Evolutionary conservation across 2,329 filamentous ascomycete species (phyloP), one percentile per base, ranked within the genome.

Genomic region (Tolypocladium inflatum): DNA sequence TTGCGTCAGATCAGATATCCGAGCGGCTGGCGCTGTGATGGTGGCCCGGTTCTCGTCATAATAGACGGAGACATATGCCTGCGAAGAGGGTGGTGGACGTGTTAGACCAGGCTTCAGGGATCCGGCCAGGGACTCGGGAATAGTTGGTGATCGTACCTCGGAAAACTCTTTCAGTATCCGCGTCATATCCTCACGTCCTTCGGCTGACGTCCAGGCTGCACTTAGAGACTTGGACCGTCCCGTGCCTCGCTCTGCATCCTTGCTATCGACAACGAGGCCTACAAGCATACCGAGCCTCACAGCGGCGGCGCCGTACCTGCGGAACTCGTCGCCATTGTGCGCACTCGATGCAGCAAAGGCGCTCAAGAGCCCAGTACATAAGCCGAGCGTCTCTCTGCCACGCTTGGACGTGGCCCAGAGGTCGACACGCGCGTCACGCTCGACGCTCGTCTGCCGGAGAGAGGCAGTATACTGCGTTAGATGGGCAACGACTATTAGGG

Each of bases 311-410:
- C 71, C 74, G 58, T 75, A 68, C 6, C 64, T 58, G 38, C 67
- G 53, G 21, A 78, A 63, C 1, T 75, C 65, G 0, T 58, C 43
- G 1, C 54, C 54, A 37, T 63, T 69, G 1, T 51, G 11, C 15
- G 71, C 63, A 59, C 68, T 64, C 0, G 74, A 65, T 1, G 74
- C 70, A 0, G 73, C 72, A 17, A 71, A 57, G 10, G 76, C 71
- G 45, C 62, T 68, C n/a, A 78, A 53, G 1, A 76, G 56, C 0
- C 76, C 75, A 0, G 69, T 70, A 43, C 76, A 78, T 55, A 77
- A 71, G 0, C 76, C 76, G 17, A 63, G 30, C 0, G 60, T 53
- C 52, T 59, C 60, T 4, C 17, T 59, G 23, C 63, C 55, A 1
- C 17, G 8, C 11, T 38, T 55, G 4, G 52, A 55, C 19, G 50